Percentiles rank a stretch among this genome's conserved stretches.
Conservation (phyloP, 176 grass and related monocot species). For the Typha latifolia region DNA sequence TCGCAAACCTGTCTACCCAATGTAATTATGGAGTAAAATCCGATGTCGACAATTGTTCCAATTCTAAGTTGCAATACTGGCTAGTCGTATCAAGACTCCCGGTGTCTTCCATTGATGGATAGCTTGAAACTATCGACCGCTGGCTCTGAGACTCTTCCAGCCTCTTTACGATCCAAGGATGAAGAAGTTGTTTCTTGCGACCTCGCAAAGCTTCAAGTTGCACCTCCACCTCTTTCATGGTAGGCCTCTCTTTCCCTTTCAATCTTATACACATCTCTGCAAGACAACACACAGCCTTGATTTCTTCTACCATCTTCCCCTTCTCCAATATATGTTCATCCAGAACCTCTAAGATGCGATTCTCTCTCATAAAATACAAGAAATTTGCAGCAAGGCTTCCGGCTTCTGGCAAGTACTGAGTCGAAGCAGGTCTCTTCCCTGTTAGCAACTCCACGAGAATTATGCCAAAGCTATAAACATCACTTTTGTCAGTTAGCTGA, state of each 20-base stretch:
- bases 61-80: conserved; percentile 27
- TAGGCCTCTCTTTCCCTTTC: conserved; percentile 6
- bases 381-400: conserved; percentile 19
- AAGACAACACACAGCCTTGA: background rate
- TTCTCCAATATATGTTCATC: background rate
- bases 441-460: conserved; percentile 7
- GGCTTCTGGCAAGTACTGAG: conserved; percentile 1
- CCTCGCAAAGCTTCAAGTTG: conserved; percentile 19
- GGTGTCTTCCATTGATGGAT: background rate
- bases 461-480: conserved; percentile 30
- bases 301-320: background rate
- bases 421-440: conserved; percentile 18
- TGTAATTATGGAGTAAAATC: no score
- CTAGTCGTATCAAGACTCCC: conserved; percentile 16
- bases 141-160: background rate
- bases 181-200: background rate
- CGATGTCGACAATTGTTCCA: conserved; percentile 24
- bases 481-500: conserved; percentile 17
- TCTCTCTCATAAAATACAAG: conserved; percentile 4
- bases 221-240: conserved; percentile 26
- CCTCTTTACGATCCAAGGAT: conserved; percentile 7
- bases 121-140: background rate
- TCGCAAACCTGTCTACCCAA: no score
- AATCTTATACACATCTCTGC: background rate
- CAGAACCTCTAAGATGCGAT: conserved; percentile 16